Evolutionary conservation across 257 asterid genomes (phyloP).

Genomic region (Ehretia macrophylla): DNA sequence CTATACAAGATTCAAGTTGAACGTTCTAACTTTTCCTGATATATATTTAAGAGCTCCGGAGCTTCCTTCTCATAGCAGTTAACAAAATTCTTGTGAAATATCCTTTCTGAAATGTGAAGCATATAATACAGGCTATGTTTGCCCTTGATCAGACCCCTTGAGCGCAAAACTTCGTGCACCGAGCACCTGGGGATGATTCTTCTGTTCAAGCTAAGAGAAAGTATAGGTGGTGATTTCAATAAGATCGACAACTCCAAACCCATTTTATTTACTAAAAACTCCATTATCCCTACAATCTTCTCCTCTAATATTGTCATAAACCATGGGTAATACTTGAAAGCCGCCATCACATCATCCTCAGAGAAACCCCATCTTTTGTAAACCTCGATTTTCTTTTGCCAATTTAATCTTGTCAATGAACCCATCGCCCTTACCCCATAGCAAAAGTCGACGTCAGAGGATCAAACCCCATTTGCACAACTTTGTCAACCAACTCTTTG

Average conservation of each 20-base stretch:
- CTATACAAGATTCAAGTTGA: no score
- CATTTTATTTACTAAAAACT: neutral
- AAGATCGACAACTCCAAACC: neutral
- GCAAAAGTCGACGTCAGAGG: neutral
- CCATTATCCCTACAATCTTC: neutral
- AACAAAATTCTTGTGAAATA: no score
- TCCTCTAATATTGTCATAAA: neutral
- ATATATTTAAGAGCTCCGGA: no score
- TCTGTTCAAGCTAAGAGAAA: no score
- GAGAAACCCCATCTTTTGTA: conserved; percentile 4
- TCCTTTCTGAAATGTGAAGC: no score
- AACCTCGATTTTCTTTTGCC: conserved; percentile 1
- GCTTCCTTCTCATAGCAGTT: no score
- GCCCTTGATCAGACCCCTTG: no score
- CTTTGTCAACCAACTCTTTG: neutral
- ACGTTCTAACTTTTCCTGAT: no score
- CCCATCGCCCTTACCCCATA: neutral
- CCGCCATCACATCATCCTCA: neutral
- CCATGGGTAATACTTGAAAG: conserved; percentile 7
- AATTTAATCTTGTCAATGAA: neutral
- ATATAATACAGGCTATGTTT: no score
- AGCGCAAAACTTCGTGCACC: no score
- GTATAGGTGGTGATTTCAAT: no score
- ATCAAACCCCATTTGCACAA: neutral
- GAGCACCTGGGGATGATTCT: no score